Percentiles rank a stretch among this genome's conserved stretches.
Evolutionary conservation across 345 rosid genomes (phyloP).

Genomic region (Salix caprea): DNA sequence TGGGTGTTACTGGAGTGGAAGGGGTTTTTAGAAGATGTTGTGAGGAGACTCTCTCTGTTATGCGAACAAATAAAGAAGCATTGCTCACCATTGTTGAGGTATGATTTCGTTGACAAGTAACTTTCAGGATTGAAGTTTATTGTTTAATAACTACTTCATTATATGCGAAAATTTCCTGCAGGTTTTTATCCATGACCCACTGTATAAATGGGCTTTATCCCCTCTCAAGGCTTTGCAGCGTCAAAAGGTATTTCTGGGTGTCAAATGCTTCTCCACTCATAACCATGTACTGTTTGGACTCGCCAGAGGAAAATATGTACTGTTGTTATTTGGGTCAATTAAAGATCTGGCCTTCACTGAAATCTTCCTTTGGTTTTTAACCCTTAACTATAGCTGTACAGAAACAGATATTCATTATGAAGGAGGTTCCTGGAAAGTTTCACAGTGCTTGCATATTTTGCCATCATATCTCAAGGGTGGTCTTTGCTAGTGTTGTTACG

Average conservation of each 20-base stretch:
- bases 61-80: slow-evolving; percentile 97
- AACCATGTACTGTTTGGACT: background rate
- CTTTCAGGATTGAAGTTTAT: background rate
- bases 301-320: background rate
- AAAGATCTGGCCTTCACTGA: too few relatives aligned
- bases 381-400: too few relatives aligned
- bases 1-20: slow-evolving; percentile 98
- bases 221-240: slow-evolving; percentile 98
- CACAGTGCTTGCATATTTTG: too few relatives aligned
- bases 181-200: slow-evolving; percentile 98
- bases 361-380: too few relatives aligned
- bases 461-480: background rate
- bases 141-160: background rate
- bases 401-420: too few relatives aligned
- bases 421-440: too few relatives aligned
- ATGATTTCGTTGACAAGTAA: slow-evolving; percentile 19
- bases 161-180: slow-evolving; percentile 35
- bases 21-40: slow-evolving; percentile 96
- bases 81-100: slow-evolving; percentile 90
- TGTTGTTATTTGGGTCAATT: background rate
- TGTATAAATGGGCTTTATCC: slow-evolving; percentile 96
- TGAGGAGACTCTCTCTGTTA: slow-evolving; percentile 88
- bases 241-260: slow-evolving; percentile 61
- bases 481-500: background rate
- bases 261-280: background rate